Evolutionary conservation across 352 stramenopile genomes (phyloP).

Genomic region (Thalassiosira mediterranea): DNA sequence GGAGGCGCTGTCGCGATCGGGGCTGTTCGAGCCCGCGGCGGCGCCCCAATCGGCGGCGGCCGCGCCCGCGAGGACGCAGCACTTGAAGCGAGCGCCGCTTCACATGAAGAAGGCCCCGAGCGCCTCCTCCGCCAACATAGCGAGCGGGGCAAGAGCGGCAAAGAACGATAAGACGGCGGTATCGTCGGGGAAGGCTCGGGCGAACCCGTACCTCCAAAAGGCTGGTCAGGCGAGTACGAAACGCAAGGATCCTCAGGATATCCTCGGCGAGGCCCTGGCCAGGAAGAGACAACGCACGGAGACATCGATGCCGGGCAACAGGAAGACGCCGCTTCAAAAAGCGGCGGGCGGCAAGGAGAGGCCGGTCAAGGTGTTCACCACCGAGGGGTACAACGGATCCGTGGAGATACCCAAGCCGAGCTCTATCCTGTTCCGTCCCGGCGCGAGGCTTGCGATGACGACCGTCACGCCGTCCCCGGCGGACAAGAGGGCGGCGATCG

Average conservation of each 20-base stretch:
- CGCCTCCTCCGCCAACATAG: too few relatives aligned
- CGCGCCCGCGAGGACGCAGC: not conserved
- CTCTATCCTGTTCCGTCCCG: slow-evolving; percentile 42
- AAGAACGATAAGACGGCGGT: too few relatives aligned
- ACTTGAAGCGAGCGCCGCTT: slow-evolving; percentile 28
- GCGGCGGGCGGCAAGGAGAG: slow-evolving; percentile 3
- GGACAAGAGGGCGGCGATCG: not conserved
- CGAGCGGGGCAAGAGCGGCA: not conserved
- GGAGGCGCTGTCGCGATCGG: slow-evolving; percentile 36
- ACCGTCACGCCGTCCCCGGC: not conserved
- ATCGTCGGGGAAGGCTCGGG: too few relatives aligned
- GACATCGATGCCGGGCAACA: slow-evolving; percentile 1
- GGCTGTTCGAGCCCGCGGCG: slow-evolving; percentile 12
- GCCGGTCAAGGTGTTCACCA: slow-evolving; percentile 42
- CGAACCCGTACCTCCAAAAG: slow-evolving; percentile 21
- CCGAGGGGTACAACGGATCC: slow-evolving; percentile 55
- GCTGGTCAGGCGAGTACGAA: not conserved
- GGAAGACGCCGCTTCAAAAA: not conserved
- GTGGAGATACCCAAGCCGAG: slow-evolving; percentile 67
- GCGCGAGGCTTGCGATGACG: not conserved
- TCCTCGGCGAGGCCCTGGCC: slow-evolving; percentile 30
- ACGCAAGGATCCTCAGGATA: slow-evolving; percentile 12
- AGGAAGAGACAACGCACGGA: slow-evolving; percentile 14
- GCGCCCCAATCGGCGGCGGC: not conserved
- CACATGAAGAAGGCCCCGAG: slow-evolving; percentile 46